Evolutionary conservation across 306 rosid genomes (phyloP), one percentile per base, ranked within the genome.

Genomic region (Leucaena leucocephala): DNA sequence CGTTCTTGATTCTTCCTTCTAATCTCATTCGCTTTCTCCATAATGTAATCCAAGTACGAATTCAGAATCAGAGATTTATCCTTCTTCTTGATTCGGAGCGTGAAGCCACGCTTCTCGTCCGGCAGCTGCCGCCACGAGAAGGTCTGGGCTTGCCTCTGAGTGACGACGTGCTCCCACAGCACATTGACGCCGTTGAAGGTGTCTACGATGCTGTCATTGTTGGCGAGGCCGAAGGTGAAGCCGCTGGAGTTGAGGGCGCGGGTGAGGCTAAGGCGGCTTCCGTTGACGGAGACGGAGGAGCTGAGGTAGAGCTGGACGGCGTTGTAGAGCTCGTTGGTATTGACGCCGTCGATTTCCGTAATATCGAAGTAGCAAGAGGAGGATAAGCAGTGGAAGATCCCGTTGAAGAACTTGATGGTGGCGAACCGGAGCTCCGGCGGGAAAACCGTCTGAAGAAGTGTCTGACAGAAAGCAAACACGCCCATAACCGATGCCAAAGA

Each of bases 291-390:
- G 7, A 84, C 96, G 19, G 97, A 87, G 71, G 92, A 89, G 88
- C 92, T 86, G 0, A 95, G 85, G 85, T 95, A 95, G 70, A 95
- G 98, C 75, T 93, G 98, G 34, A 91, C 96, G 46, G 99, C 99
- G 97, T 91, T 93, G 90, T 95, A 95, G 75, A 95, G 97, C 75
- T 95, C 99, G 89, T 95, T 95, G 76, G 99, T 95, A 88, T 93
- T 95, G 44, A 95, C 99, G 76, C 98, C 98, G 70, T 95, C 99
- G 40, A 93, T 95, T 76, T 95, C 99, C 2, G 98, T 95, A 34
- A 95, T 89, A 84, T 95, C 99, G 67, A 95, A 93, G 93, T 85
- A 95, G 66, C 94, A 90, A 84, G 85, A 84, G 44, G 94, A 72
- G 71, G 98, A 95, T 91, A 95, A 90, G 82, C 88, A 84, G 81